A percentile compares a stretch with the other conserved stretches of the same genome.
Conservation (phyloP, 495 filamentous ascomycete species). For the Terfezia boudieri region DNA sequence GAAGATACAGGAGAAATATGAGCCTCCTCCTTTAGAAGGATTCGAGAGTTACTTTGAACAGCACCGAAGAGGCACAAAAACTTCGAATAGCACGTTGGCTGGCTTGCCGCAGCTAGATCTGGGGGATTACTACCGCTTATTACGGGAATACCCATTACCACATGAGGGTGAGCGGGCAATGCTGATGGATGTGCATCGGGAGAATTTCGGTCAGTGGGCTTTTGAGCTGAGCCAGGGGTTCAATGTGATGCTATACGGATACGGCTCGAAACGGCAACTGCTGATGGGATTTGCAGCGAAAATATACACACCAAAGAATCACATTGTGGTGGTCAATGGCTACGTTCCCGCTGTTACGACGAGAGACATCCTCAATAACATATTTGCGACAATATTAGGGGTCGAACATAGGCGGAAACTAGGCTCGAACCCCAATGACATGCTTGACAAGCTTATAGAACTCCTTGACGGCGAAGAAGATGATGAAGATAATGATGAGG, state of each 20-base stretch:
- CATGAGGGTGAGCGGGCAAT: slow-evolving; percentile 49
- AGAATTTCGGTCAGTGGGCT: slow-evolving; percentile 72
- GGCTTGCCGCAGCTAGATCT: slow-evolving; percentile 59
- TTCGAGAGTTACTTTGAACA: slow-evolving; percentile 89
- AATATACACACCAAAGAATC: slow-evolving; percentile 30
- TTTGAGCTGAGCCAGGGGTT: slow-evolving; percentile 83
- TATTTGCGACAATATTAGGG: slow-evolving; percentile 43
- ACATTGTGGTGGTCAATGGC: slow-evolving; percentile 72
- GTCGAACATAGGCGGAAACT: slow-evolving; percentile 29
- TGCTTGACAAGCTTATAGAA: slow-evolving; percentile 38
- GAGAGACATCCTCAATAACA: slow-evolving; percentile 52
- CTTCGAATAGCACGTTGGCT: slow-evolving; percentile 65
- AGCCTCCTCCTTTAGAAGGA: slow-evolving; percentile 51
- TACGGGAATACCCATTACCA: slow-evolving; percentile 42
- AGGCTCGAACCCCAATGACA: slow-evolving; percentile 39
- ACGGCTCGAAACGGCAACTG: slow-evolving; percentile 64
- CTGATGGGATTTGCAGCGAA: slow-evolving; percentile 57
- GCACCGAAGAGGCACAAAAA: slow-evolving; percentile 56
- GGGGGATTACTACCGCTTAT: slow-evolving; percentile 66
- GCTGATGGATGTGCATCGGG: slow-evolving; percentile 50
- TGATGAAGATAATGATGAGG: slow-evolving; percentile 9
- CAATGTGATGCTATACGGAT: slow-evolving; percentile 80
- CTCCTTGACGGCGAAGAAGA: slow-evolving; percentile 30
- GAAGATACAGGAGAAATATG: slow-evolving; percentile 17
- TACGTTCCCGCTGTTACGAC: slow-evolving; percentile 55